A percentile compares a stretch with the other conserved stretches of the same genome.
Conservation (phyloP, 208 protist genomes). For the Crithidia sp. region DNA sequence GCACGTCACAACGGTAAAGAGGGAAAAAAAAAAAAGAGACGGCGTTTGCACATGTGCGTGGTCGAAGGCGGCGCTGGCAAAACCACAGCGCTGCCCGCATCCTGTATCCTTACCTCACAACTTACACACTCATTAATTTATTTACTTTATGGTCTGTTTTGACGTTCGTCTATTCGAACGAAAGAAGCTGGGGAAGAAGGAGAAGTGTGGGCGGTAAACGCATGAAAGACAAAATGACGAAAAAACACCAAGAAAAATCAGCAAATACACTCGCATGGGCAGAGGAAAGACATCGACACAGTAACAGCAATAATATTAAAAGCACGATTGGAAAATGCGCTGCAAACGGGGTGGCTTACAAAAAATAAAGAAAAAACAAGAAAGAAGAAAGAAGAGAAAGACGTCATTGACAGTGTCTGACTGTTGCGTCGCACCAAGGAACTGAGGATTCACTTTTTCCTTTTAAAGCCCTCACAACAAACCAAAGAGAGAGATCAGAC, state of each 20-base stretch:
- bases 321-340: neutral
- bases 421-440: too few species aligned
- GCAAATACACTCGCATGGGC: neutral
- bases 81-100: too few species aligned
- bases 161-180: neutral
- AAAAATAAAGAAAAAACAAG: neutral
- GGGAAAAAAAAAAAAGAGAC: too few species aligned
- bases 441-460: too few species aligned
- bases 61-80: too few species aligned
- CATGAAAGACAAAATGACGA: constrained; percentile 2
- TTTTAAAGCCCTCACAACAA: too few species aligned
- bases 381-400: constrained; percentile 3
- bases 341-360: too few species aligned
- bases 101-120: too few species aligned
- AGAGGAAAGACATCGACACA: constrained; percentile 14
- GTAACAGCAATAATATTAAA: neutral
- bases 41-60: too few species aligned
- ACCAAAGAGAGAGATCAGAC: neutral
- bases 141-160: neutral
- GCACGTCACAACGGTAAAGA: too few species aligned
- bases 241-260: neutral
- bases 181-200: neutral
- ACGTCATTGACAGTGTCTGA: neutral
- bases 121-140: too few species aligned
- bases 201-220: neutral